Conservation (phyloP, 192 early-diverging fungal species). For the Podila epicladia region DNA sequence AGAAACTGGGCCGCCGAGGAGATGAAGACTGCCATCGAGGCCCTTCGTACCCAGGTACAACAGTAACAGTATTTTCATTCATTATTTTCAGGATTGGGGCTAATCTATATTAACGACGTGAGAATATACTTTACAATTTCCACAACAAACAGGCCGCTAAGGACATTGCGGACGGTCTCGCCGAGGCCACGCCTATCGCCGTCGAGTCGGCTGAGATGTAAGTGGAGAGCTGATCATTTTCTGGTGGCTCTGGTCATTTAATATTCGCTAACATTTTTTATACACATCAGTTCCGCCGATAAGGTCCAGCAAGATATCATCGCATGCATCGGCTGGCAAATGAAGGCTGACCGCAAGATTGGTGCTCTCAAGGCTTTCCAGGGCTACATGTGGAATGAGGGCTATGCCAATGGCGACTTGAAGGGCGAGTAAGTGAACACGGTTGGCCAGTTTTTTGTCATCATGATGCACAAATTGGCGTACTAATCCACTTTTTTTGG, state of each 20-base stretch:
- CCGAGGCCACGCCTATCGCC: constrained; percentile 56
- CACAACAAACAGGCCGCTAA: constrained; percentile 50
- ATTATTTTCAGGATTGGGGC: neutral
- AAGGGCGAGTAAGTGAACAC: constrained; percentile 71
- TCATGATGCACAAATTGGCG: neutral
- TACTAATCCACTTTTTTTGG: neutral
- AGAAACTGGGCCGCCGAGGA: constrained; percentile 57
- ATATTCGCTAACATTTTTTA: neutral
- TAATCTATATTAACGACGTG: neutral
- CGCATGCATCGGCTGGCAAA: constrained; percentile 84
- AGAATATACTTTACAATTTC: neutral
- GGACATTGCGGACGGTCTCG: constrained; percentile 54
- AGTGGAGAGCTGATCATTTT: neutral
- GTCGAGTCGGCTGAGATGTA: constrained; percentile 39
- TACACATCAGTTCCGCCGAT: constrained; percentile 49
- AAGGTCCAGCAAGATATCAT: constrained; percentile 64
- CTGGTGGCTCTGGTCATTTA: neutral
- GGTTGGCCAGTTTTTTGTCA: neutral
- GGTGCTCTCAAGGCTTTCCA: constrained; percentile 90
- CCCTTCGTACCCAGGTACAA: constrained; percentile 61
- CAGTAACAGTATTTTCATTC: neutral
- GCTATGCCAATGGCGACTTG: constrained; percentile 81
- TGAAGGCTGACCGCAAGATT: constrained; percentile 89
- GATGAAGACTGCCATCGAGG: constrained; percentile 54
- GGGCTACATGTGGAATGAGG: constrained; percentile 96